Evolutionary conservation across 163 green algal genomes (phyloP), one percentile per base, ranked within the genome.

Genomic region (Prototheca wickerhamii): DNA sequence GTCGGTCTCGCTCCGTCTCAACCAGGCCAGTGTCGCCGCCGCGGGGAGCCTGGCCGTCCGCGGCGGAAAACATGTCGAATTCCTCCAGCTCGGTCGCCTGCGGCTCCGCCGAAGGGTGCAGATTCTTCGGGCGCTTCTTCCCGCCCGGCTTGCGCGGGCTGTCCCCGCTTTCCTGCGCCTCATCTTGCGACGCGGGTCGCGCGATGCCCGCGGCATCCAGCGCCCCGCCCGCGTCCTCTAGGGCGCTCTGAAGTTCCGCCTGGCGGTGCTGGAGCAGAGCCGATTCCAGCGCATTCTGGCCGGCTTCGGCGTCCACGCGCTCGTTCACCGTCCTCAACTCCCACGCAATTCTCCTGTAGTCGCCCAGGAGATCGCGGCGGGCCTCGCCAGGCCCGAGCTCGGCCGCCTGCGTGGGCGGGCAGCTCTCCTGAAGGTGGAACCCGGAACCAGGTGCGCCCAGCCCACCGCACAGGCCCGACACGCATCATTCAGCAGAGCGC

Each of bases 1-100:
- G 70, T 4, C 85, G 69, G 67, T 97, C 91, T 1, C 89, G 65
- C 67, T 96, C 88, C 6, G 86, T 95, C 71, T 95, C 89, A 28
- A 89, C 80, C 46, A 94, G 61, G 4, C 49, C 74, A 3, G 26
- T 60, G 29, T 67, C 63, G 21, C 49, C 59, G 7, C 32, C 52
- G 23, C 69, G 70, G 23, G 42, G 49, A 32, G 35, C 33, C 7
- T n/a, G 21, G 29, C 28, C 53, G 26, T 64, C 64, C 26, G 49
- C 64, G 3, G n/a, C 60, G 17, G 71, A 68, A 40, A 83, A 76
- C 0, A 68, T 5, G 31, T 79, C 69, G 35, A 63, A 75, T 44
- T 83, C 77, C 37, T 63, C 29, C 37, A 82, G 64, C 54, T 70
- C 51, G 6, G n/a, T 55, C 44, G 35, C 44, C 40, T 63, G 43